A percentile compares a stretch with the other conserved stretches of the same genome.
phyloP scores from a whole-genome alignment of 1,284 basidiomycete species.

The Spongiforma sp. region DNA sequence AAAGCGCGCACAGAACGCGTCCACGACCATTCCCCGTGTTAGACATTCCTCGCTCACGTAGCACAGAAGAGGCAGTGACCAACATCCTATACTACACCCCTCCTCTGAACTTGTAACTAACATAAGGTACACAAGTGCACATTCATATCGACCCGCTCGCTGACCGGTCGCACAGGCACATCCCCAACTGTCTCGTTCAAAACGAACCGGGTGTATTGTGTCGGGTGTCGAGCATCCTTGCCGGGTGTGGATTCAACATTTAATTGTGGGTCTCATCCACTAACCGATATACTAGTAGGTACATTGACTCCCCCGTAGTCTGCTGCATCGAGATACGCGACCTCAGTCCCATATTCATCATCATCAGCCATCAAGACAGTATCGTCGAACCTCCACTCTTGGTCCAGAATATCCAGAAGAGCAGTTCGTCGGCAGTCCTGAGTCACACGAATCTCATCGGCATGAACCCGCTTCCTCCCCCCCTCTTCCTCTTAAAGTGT shows the following conservation, averaged over 20 bases:
- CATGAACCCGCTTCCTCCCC: conserved; percentile 6
- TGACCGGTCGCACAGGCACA: conserved; percentile 66
- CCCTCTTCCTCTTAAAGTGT: conserved; percentile 35
- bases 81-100: too few relatives aligned
- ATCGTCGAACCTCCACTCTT: conserved; percentile 97
- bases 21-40: too few relatives aligned
- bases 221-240: too few relatives aligned
- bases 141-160: neutral
- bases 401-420: conserved; percentile 97
- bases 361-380: conserved; percentile 95
- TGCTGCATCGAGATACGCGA: conserved; percentile 98
- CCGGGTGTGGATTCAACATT: conserved; percentile 99
- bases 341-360: conserved; percentile 98
- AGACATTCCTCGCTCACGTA: too few relatives aligned
- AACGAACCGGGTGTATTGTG: conserved; percentile 99
- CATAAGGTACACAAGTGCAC: too few relatives aligned
- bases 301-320: conserved; percentile 95
- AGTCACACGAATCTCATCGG: conserved; percentile 73
- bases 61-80: too few relatives aligned
- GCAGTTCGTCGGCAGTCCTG: conserved; percentile 83
- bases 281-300: too few relatives aligned
- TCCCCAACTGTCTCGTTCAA: conserved; percentile 98
- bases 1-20: conserved; percentile 97
- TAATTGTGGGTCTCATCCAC: too few relatives aligned
- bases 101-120: too few relatives aligned